Evolutionary conservation across 768 basidiomycete genomes (phyloP), one percentile per base, ranked within the genome.

Genomic region (Lyophyllum semitale): DNA sequence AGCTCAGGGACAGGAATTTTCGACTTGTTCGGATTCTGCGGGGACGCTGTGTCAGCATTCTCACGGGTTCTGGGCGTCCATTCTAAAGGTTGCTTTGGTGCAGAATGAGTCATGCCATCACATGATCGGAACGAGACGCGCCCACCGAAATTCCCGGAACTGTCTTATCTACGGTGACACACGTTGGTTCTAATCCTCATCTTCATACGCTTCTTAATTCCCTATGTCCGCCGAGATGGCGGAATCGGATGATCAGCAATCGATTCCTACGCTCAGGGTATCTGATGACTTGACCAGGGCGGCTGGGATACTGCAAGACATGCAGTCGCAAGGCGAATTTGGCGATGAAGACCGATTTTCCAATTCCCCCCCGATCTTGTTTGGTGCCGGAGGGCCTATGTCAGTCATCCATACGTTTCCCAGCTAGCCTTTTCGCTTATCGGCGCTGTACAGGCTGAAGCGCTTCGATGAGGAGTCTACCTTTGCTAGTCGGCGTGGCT

Each of bases 341-440:
- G 63, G 58, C 35, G 67, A 74, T 17, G 64, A 59, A 51, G 74
- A 57, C 11, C 23, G 37, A 8, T 12, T 74, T 5, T 77, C 77
- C 22, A 77, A 75, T 44, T 73, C 78, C 25, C 85, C 79, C 3
- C 88, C 88, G 5, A 76, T 78, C 43, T 68, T 78, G 40, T 91
- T 91, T 64, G 85, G 86, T 18, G 90, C 89, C 49, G 87, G 86
- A 15, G 89, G 89, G 4, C 82, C 85, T n/a, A 83, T 89, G 88
- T 90, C 55, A 66, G 81, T 48, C 17, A 30, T 41, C 26, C 42
- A 72, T 12, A 22, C 8, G 25, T 13, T 20, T 49, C 45, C 45
- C 13, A 18, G 27, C 22, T 56, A 40, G 42, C 35, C 26, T 22
- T 41, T 38, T 51, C 13, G 32, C 43, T 27, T 22, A 26, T 57